Base-by-base conservation (phyloP, 129 eudicot genomes). In the Flaveria robusta region DNA sequence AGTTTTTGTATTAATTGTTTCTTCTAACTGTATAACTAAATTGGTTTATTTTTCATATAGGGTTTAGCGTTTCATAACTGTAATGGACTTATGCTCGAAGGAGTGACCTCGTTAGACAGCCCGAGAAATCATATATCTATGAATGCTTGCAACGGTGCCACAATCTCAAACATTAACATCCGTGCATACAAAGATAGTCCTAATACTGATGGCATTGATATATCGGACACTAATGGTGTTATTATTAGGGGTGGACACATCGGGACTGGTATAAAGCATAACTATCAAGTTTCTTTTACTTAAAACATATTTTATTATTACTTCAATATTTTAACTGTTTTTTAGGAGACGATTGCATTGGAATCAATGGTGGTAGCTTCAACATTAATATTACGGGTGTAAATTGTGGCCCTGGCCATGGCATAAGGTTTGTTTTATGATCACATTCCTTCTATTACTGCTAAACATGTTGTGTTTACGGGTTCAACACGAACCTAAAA, bases 341-440 rank as follows among this genome's bases (percentile, higher is more conserved):
- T 14, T 14, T 16, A 88, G 93, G 93, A 9, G 90, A 88, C 22
- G 90, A 88, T 52, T 86, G 90, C 47, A 73, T 88, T 8, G 82
- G 90, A 12, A 89, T 86, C 49, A 76, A 76, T 15, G 79, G 71
- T 18, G 77, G 82, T 13, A 71, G 84, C 39, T 79, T 68, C 42
- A 42, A 84, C 68, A 68, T 89, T 41, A 19, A 14, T 15, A 56
- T 84, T 31, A 12, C 66, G 6, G 55, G 50, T 66, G 27, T 77
- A 56, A 13, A 5, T 8, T 89, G 94, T 24, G 94, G 94, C 52
- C 91, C 86, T 0, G 88, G 94, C 31, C 91, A 88, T 74, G 94
- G 94, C 15, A 55, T 88, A 77, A 88, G 94, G 91, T 86, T 68
- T 11, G 79, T 67, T 15, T 24, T 27, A 14, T 14, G 13, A 5